These are phyloP conservation scores for Pseudomonodictys pantanalensis DNA, from an alignment of 495 filamentous ascomycete species.

Conservation along the genomic window DNA sequence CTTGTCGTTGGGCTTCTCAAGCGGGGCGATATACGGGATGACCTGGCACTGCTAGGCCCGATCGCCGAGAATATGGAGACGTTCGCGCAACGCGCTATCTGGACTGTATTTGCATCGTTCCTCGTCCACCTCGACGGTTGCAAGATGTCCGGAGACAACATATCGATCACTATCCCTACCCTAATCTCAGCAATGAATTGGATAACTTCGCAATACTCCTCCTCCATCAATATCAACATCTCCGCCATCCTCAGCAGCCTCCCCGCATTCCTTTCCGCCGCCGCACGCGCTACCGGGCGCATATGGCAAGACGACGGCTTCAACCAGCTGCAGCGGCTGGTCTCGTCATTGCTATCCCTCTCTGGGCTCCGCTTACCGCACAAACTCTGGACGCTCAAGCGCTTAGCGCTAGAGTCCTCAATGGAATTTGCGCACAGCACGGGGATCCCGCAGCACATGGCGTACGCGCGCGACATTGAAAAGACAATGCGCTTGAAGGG, in stretches of 20 bases:
- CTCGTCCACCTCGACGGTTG: slow-evolving; percentile 17
- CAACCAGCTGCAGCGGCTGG: slow-evolving; percentile 20
- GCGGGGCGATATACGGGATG: slow-evolving; percentile 4
- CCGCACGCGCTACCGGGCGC: slow-evolving; percentile 17
- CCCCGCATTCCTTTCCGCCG: slow-evolving; percentile 20
- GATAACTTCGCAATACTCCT: slow-evolving; percentile 7
- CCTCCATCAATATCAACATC: neutral
- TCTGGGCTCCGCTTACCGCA: slow-evolving; percentile 7
- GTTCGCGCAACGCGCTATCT: slow-evolving; percentile 21
- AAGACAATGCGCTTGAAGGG: slow-evolving; percentile 14
- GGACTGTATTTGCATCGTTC: slow-evolving; percentile 12
- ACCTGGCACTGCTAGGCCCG: slow-evolving; percentile 4
- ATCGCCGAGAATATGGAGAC: slow-evolving; percentile 13
- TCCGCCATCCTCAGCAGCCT: slow-evolving; percentile 7
- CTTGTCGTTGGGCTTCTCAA: slow-evolving; percentile 11
- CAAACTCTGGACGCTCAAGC: slow-evolving; percentile 22
- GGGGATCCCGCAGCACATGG: slow-evolving; percentile 11
- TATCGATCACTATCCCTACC: neutral
- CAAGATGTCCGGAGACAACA: neutral
- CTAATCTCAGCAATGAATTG: slow-evolving; percentile 3
- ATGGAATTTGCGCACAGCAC: slow-evolving; percentile 29
- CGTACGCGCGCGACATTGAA: slow-evolving; percentile 26
- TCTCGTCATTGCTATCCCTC: slow-evolving; percentile 2
- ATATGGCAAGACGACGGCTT: slow-evolving; percentile 28
- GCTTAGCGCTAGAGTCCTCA: slow-evolving; percentile 21